Percentiles rank a stretch among this genome's conserved stretches.
Evolutionary conservation across 2,329 filamentous ascomycete species (phyloP).

Genomic region (Pseudogymnoascus sp.): DNA sequence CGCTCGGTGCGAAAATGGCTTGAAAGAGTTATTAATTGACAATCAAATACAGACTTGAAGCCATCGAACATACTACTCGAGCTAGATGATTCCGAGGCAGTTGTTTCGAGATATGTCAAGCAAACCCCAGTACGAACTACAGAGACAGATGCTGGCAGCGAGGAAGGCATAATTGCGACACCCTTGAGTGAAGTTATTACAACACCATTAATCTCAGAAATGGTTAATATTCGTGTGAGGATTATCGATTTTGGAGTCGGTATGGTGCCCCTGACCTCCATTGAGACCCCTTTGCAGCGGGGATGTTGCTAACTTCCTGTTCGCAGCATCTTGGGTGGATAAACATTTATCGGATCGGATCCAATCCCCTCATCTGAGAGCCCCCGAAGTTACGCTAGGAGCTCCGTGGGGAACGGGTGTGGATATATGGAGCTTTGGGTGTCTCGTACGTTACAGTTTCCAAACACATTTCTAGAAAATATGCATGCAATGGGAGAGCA

Average conservation of each 20-base stretch:
- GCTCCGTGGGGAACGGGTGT: not conserved
- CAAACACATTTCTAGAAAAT: not conserved
- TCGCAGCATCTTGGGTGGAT: not conserved
- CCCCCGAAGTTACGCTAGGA: not conserved
- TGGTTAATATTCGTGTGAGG: not conserved
- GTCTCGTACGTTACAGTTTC: not conserved
- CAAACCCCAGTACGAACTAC: not conserved
- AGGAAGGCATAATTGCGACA: not conserved
- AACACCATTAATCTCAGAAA: not conserved
- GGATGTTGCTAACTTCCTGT: not conserved
- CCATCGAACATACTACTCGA: not conserved
- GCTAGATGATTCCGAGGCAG: not conserved
- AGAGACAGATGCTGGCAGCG: not conserved
- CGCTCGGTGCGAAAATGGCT: not conserved
- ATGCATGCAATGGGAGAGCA: not conserved
- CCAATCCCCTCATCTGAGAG: not conserved
- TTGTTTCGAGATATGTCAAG: not conserved
- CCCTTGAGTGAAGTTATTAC: not conserved
- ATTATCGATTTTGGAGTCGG: not conserved
- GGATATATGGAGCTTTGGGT: not conserved
- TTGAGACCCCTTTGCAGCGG: not conserved
- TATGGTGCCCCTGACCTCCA: not conserved
- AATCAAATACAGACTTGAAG: not conserved
- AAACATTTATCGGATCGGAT: not conserved
- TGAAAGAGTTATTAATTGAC: no score